These are phyloP conservation scores for Apiotrichum montevideense DNA, from an alignment of 1,284 basidiomycete species.

Conservation along the genomic window DNA sequence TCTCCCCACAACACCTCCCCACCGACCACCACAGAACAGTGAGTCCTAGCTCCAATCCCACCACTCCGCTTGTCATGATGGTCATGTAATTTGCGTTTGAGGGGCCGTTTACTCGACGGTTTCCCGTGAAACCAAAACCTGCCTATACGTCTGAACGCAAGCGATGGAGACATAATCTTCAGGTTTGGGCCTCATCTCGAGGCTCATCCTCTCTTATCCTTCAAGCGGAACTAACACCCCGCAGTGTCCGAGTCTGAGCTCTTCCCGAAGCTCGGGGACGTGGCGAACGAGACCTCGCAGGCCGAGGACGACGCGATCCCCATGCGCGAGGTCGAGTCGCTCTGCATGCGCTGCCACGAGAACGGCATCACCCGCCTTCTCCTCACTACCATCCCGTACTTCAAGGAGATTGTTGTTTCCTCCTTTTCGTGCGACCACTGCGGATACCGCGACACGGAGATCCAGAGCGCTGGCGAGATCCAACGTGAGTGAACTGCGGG, in stretches of 20 bases:
- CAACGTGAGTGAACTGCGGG: constrained; percentile 56
- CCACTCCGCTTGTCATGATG: constrained; percentile 27
- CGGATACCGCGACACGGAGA: constrained; percentile 84
- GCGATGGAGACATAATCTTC: background rate
- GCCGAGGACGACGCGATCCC: constrained; percentile 46
- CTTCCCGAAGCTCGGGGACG: constrained; percentile 43
- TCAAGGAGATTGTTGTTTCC: constrained; percentile 91
- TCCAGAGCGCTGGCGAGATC: constrained; percentile 84
- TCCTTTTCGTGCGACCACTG: constrained; percentile 95
- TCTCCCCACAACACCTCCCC: no score
- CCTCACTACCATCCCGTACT: constrained; percentile 92
- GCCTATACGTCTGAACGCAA: constrained; percentile 39
- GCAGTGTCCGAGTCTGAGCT: constrained; percentile 23
- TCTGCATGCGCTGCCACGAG: constrained; percentile 90
- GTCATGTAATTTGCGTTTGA: constrained; percentile 48
- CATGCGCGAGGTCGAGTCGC: constrained; percentile 76
- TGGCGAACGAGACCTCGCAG: constrained; percentile 38
- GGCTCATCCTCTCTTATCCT: background rate
- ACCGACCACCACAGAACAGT: background rate
- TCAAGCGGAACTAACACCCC: background rate
- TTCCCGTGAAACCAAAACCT: constrained; percentile 40
- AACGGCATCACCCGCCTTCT: constrained; percentile 87
- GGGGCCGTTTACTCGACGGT: constrained; percentile 4
- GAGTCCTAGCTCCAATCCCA: constrained; percentile 1
- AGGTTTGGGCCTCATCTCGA: no score